Base-by-base conservation (phyloP, 1,139 yeast genomes). In the Lodderomyces pseudojiufengensis region DNA sequence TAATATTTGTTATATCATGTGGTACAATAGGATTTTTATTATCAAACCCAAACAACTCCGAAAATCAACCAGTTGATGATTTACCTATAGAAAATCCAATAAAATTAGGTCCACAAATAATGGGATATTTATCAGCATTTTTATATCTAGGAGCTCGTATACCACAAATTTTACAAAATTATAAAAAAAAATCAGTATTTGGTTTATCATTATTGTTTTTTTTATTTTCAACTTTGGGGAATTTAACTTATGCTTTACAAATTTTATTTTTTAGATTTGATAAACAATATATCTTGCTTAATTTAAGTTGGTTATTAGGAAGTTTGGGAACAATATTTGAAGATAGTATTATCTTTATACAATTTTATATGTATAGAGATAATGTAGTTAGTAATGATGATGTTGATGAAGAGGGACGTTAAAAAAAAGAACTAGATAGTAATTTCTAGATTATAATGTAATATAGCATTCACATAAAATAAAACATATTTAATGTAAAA, bases 141-240 rank as follows among this genome's bases (percentile, higher is more conserved):
- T 64, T 84, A 36, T 84, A 84, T 54, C 67, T 84, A 46, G 81
- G 86, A 7, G 94, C 95, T 2, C 65, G 95, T 43, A 71, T 84
- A 38, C 95, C 95, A 2, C 95, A 84, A 57, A 84, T 84, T 41
- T 59, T 79, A 42, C 87, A 80, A 53, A 84, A 84, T 57, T 74
- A 82, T 57, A 55, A 60, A 39, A 70, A 87, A 44, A 76, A 78
- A 47, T 81, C 90, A 9, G 87, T 84, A 27, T 75, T 78, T 43
- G 95, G 95, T 1, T 72, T 84, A 40, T 80, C 88, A 44, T 67
- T 84, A 45, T 68, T 84, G 37, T 84, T 84, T 59, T 84, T 84
- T 61, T 60, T 84, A 42, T 78, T 84, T 46, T 82, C 92, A 28
- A 75, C 85, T 12, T 61, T 83, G 48, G 95, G 94, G 18, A 84